phyloP scores from a whole-genome alignment of 2,329 filamentous ascomycete species.

The Aspergillus brunneoviolaceus region DNA sequence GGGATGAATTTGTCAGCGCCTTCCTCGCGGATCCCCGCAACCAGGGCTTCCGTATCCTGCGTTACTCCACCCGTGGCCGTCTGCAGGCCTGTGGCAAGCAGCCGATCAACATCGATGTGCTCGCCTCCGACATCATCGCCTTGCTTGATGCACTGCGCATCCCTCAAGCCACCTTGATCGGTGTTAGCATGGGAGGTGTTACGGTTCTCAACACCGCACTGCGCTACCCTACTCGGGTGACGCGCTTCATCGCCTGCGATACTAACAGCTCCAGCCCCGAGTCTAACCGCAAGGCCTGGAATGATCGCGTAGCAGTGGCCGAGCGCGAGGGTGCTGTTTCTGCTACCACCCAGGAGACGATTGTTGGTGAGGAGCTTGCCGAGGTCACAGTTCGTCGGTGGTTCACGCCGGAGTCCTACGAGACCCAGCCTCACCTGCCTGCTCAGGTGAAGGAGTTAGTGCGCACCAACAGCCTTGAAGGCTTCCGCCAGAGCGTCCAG shows the following conservation, averaged over 20 bases:
- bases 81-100: constrained; percentile 39
- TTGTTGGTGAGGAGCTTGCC: constrained; percentile 65
- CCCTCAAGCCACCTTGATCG: constrained; percentile 65
- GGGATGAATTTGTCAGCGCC: constrained; percentile 69
- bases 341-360: constrained; percentile 45
- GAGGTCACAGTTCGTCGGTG: constrained; percentile 71
- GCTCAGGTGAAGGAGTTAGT: constrained; percentile 68
- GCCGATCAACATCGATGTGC: constrained; percentile 61
- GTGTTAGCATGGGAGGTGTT: constrained; percentile 78
- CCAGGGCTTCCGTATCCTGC: constrained; percentile 66
- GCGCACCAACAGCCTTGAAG: constrained; percentile 64
- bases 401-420: constrained; percentile 66
- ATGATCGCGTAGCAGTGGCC: constrained; percentile 68
- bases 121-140: constrained; percentile 66
- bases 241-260: constrained; percentile 70
- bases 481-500: constrained; percentile 80
- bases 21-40: constrained; percentile 56
- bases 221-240: constrained; percentile 59
- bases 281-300: constrained; percentile 77
- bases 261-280: constrained; percentile 72
- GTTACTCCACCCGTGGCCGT: constrained; percentile 75
- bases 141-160: constrained; percentile 71
- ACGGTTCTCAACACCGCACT: constrained; percentile 74
- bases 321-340: constrained; percentile 52
- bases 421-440: constrained; percentile 50